These are phyloP conservation scores for Nemania bipapillata DNA, from an alignment of 2,329 filamentous ascomycete genomes.

Conservation along the genomic window DNA sequence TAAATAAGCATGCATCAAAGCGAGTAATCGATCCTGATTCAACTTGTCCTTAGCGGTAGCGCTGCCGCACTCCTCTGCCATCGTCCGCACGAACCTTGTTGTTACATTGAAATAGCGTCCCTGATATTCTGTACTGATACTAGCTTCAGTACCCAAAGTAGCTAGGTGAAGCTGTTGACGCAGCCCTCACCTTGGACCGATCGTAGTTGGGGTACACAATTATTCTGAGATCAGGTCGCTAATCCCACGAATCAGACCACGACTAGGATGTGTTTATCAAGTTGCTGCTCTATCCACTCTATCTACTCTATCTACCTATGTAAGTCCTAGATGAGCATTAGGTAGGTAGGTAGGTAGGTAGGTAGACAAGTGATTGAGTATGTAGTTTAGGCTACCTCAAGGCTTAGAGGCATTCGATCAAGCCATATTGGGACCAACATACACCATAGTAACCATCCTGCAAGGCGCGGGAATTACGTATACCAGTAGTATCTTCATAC, in stretches of 20 bases:
- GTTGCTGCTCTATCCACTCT: background rate
- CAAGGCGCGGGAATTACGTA: too few species aligned
- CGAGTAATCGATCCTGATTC: background rate
- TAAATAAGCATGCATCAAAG: background rate
- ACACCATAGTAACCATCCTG: too few species aligned
- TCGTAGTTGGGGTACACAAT: conserved; percentile 19
- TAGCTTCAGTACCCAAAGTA: conserved; percentile 29
- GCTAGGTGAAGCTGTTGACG: conserved; percentile 31
- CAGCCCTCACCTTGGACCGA: conserved; percentile 31
- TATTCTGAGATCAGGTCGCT: conserved; percentile 22
- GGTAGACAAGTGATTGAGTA: too few species aligned
- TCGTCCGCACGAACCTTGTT: conserved; percentile 35
- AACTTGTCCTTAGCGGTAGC: conserved; percentile 27
- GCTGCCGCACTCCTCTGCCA: conserved; percentile 33
- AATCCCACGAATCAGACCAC: conserved; percentile 28
- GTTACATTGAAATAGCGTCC: conserved; percentile 27
- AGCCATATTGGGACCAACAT: too few species aligned
- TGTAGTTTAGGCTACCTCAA: too few species aligned
- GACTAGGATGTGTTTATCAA: background rate
- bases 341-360: too few species aligned
- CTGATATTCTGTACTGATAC: too few species aligned
- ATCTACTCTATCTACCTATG: too few species aligned
- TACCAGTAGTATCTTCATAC: too few species aligned
- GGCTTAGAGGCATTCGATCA: too few species aligned
- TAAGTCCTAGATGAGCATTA: too few species aligned